These are phyloP conservation scores for Lodderomyces oxycetoniae DNA, from an alignment of 1,139 yeast species.

Conservation along the genomic window DNA sequence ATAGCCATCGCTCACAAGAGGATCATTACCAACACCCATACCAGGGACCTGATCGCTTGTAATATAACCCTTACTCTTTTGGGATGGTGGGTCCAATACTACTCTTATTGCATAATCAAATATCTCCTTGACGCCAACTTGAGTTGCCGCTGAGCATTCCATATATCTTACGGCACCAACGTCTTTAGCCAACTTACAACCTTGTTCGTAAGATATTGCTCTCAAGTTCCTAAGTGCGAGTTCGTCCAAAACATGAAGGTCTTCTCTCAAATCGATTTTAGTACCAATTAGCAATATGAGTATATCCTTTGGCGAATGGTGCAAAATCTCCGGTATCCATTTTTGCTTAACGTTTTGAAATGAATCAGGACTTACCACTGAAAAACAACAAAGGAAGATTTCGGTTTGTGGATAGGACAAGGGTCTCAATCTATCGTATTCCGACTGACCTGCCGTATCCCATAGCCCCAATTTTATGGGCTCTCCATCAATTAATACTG, in stretches of 20 bases:
- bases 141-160: constrained; percentile 94
- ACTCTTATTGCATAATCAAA: constrained; percentile 77
- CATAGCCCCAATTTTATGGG: constrained; percentile 81
- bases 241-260: constrained; percentile 69
- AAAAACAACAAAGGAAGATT: constrained; percentile 81
- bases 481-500: constrained; percentile 77
- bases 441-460: constrained; percentile 99
- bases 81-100: constrained; percentile 55
- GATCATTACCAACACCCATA: constrained; percentile 6
- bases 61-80: constrained; percentile 8
- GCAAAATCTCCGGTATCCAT: constrained; percentile 88
- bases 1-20: constrained; percentile 5
- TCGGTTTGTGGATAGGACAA: constrained; percentile 91
- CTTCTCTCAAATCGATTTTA: constrained; percentile 79
- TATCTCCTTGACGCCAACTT: constrained; percentile 76
- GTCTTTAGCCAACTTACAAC: constrained; percentile 62
- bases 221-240: constrained; percentile 57
- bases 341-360: constrained; percentile 68
- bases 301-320: constrained; percentile 75
- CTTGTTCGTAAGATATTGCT: constrained; percentile 63
- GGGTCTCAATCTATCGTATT: constrained; percentile 87
- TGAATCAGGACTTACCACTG: constrained; percentile 77
- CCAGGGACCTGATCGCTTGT: background rate
- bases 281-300: constrained; percentile 82
- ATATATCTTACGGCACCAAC: constrained; percentile 70